Evolutionary conservation across 768 basidiomycete genomes (phyloP).

Genomic region (Suillus hirtellus): DNA sequence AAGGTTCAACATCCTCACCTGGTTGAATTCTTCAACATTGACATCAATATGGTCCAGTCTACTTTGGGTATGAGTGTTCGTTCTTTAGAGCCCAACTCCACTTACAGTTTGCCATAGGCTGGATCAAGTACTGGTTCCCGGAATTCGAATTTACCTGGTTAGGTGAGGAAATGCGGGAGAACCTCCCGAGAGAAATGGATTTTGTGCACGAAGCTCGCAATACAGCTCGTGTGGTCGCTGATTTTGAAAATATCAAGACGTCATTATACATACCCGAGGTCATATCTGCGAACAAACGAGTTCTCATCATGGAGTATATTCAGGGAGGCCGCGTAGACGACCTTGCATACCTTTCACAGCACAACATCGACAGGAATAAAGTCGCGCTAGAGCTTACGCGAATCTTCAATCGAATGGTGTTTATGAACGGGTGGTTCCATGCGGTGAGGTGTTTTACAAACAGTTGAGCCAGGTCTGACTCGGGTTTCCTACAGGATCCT

Average conservation of each 20-base stretch:
- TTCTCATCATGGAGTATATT: slow-evolving; percentile 94
- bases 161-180: slow-evolving; percentile 90
- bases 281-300: slow-evolving; percentile 76
- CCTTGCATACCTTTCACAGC: slow-evolving; percentile 73
- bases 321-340: slow-evolving; percentile 89
- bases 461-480: slow-evolving; percentile 1
- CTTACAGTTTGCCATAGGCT: slow-evolving; percentile 42
- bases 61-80: slow-evolving; percentile 52
- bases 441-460: slow-evolving; percentile 48
- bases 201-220: slow-evolving; percentile 90
- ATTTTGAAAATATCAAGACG: slow-evolving; percentile 70
- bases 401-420: slow-evolving; percentile 96
- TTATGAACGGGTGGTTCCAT: slow-evolving; percentile 90
- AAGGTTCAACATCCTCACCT: slow-evolving; percentile 92
- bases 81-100: not conserved
- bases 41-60: slow-evolving; percentile 83
- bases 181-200: slow-evolving; percentile 92
- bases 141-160: slow-evolving; percentile 96
- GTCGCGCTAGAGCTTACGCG: slow-evolving; percentile 87
- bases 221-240: slow-evolving; percentile 63
- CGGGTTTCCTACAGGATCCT: slow-evolving; percentile 59
- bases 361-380: slow-evolving; percentile 89
- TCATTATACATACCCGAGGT: slow-evolving; percentile 90
- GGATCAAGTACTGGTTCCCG: slow-evolving; percentile 93
- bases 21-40: slow-evolving; percentile 88